Base-by-base conservation (phyloP, 202 grass and related monocot species). In the Setaria italica region DNA sequence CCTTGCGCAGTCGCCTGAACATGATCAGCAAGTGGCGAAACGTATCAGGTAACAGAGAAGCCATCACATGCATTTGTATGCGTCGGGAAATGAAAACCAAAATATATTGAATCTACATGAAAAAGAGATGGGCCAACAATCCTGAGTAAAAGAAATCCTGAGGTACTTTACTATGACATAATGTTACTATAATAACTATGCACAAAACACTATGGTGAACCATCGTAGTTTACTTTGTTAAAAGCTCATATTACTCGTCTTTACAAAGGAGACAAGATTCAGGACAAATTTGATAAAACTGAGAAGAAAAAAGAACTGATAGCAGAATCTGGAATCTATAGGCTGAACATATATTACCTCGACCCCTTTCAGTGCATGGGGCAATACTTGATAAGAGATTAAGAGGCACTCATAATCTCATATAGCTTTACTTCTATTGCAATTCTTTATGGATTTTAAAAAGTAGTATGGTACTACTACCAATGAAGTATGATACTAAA, bases 1-100 rank as follows among this genome's bases (percentile, higher is more conserved):
- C 79, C 79, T 92, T 94, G 74, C 50, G 46, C 62, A 96, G 48
- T 72, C 91, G 92, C 93, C 97, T 99, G 91, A 80, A 67, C 0
- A 83, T 76, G 9, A 80, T 47, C 59, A 70, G 9, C 37, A 86
- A 55, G 35, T 53, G 20, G n/a, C 25, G 32, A 11, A 53, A 34
- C 13, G 15, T 33, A 34, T 83, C 76, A 89, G 70, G 15, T 62
- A 55, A 70, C 41, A 32, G 21, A 37, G 62, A 62, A 63, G 6
- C 15, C 60, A 70, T 46, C 62, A 13, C 16, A 32, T 29, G 25
- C 11, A 37, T 75, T 69, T 51, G 7, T 10, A 33, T 11, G 13
- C 2, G 10, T 14, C 2, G 4, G 16, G 58, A 50, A 67, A 57
- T 16, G 37, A 35, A 68, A 72, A 64, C n/a, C 16, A 6, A 4